Percentiles rank a stretch among this genome's conserved stretches.
These are phyloP conservation scores for Chaetoceros tenuissimus DNA, from an alignment of 108 stramenopile genomes.

Conservation along the genomic window DNA sequence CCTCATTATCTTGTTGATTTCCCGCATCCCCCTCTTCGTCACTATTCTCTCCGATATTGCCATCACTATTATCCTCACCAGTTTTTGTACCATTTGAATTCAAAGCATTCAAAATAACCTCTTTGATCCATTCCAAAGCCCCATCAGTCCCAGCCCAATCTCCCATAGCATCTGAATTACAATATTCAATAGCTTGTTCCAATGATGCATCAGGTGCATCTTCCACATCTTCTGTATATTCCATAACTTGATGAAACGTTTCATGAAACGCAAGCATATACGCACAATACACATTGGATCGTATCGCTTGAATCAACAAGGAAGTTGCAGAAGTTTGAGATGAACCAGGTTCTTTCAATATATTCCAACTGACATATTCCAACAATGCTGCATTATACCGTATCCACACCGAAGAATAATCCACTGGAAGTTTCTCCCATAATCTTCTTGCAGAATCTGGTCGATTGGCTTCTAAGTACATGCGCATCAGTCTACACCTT, in stretches of 20 bases:
- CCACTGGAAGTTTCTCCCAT: conserved; percentile 27
- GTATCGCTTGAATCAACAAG: conserved; percentile 42
- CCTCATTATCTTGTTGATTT: too few species aligned
- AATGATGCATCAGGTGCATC: conserved; percentile 54
- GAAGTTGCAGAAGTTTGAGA: conserved; percentile 25
- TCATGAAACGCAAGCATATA: conserved; percentile 66
- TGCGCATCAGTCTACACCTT: conserved; percentile 57
- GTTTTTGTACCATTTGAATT: conserved; percentile 13
- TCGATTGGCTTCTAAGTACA: conserved; percentile 67
- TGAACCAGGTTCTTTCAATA: conserved; percentile 49
- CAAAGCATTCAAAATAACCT: conserved; percentile 31
- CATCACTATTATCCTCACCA: too few species aligned
- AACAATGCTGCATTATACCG: conserved; percentile 67
- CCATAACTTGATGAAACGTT: conserved; percentile 60
- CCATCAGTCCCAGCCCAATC: conserved; percentile 70
- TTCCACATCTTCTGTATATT: conserved; percentile 75
- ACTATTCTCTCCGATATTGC: not conserved
- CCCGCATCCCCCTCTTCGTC: conserved; percentile 9
- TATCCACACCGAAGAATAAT: conserved; percentile 69
- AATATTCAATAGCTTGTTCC: conserved; percentile 83
- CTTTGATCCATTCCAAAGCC: conserved; percentile 56
- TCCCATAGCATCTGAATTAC: conserved; percentile 45
- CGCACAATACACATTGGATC: conserved; percentile 61
- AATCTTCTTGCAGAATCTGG: conserved; percentile 54
- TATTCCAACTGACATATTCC: conserved; percentile 62